Evolutionary conservation across 257 asterid genomes (phyloP).

Genomic region (Thymus quinquecostatus): DNA sequence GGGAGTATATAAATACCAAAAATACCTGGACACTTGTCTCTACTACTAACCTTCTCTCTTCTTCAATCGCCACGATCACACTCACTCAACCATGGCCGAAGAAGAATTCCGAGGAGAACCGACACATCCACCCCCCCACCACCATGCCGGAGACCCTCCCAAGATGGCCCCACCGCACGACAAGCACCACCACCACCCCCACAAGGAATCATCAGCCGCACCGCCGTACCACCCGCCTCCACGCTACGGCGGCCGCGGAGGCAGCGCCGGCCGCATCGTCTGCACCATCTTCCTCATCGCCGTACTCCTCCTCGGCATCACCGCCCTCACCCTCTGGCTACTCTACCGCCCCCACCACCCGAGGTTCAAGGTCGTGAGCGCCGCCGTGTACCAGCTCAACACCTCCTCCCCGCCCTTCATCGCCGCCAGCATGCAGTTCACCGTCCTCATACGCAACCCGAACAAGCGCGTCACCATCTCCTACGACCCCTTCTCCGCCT

Average conservation of each 20-base stretch:
- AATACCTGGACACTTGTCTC: conserved; percentile 28
- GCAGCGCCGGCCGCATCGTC: conserved; percentile 23
- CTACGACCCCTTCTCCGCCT: conserved; percentile 59
- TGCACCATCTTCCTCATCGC: conserved; percentile 32
- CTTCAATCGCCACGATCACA: conserved; percentile 29
- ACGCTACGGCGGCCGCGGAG: not conserved
- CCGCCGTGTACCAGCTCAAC: conserved; percentile 57
- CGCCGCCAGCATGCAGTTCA: conserved; percentile 61
- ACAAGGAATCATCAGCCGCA: not conserved
- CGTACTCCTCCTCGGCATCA: conserved; percentile 45
- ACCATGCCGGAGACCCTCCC: not conserved
- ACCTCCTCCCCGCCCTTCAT: conserved; percentile 48
- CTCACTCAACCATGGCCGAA: conserved; percentile 22
- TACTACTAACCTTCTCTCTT: conserved; percentile 22
- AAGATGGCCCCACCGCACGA: conserved; percentile 30
- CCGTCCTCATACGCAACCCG: conserved; percentile 61
- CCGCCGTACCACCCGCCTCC: not conserved
- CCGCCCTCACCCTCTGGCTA: conserved; percentile 56
- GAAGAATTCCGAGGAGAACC: not conserved
- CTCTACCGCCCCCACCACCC: conserved; percentile 64
- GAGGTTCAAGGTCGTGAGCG: conserved; percentile 53
- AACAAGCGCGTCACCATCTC: conserved; percentile 48
- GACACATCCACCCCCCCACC: not conserved
- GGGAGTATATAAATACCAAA: no score
- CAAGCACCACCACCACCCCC: not conserved